These are phyloP conservation scores for Colletotrichum sp. DNA, from an alignment of 2,329 filamentous ascomycete species.

Conservation along the genomic window DNA sequence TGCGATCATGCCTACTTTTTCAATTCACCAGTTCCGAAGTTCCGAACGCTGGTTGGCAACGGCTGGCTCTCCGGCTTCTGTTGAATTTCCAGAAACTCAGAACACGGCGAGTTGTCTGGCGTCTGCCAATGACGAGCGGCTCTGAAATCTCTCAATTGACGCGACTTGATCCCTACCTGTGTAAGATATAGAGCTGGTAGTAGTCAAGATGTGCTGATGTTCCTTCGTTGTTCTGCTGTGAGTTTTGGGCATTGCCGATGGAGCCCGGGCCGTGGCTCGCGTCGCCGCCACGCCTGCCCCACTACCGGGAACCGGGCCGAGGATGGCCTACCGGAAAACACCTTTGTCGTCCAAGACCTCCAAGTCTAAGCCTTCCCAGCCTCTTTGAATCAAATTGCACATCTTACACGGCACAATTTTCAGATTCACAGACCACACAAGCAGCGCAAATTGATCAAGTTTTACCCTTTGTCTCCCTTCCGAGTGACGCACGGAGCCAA, in stretches of 20 bases:
- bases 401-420: neutral
- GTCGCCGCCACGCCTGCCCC: neutral
- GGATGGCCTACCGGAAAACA: neutral
- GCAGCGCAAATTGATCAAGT: rapidly evolving
- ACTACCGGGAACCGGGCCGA: neutral
- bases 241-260: neutral
- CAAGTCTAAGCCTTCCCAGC: neutral
- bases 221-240: neutral
- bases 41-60: neutral
- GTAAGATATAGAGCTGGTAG: neutral
- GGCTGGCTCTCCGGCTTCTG: neutral
- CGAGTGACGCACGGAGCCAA: neutral
- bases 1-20: neutral
- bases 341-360: neutral
- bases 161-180: neutral
- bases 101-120: neutral
- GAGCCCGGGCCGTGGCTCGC: neutral
- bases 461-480: neutral
- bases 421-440: neutral
- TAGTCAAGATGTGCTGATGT: neutral
- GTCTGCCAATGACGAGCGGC: neutral
- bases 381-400: neutral
- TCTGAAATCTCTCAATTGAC: neutral
- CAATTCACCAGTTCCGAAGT: neutral
- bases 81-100: neutral